These are phyloP conservation scores for Talaromyces liani DNA, from an alignment of 495 filamentous ascomycete species.

Conservation along the genomic window DNA sequence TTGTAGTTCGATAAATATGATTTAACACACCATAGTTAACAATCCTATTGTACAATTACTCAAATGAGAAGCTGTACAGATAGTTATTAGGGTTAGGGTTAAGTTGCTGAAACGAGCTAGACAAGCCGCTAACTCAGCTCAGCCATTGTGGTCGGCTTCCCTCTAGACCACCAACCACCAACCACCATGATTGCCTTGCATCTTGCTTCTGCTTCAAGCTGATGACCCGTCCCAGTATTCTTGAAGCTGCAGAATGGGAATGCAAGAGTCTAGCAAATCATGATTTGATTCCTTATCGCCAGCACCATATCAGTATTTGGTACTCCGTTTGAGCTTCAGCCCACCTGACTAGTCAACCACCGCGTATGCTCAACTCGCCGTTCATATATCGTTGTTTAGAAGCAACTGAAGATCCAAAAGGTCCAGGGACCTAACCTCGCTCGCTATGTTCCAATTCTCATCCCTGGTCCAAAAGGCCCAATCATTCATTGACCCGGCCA, in stretches of 20 bases:
- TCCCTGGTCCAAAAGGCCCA: slow-evolving; percentile 92
- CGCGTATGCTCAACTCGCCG: neutral
- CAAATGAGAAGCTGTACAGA: neutral
- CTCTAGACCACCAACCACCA: neutral
- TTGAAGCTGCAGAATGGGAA: neutral
- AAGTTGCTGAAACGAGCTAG: neutral
- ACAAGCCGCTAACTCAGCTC: slow-evolving; percentile 3
- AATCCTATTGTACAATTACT: neutral
- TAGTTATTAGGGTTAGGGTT: neutral
- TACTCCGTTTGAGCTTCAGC: neutral
- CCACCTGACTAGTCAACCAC: neutral
- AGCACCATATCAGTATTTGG: neutral
- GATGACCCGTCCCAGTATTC: neutral
- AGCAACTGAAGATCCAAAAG: neutral
- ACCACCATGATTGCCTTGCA: neutral
- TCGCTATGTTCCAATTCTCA: slow-evolving; percentile 62
- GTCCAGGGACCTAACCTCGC: neutral
- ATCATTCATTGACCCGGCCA: slow-evolving; percentile 82
- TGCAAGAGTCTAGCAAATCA: neutral
- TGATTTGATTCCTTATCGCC: neutral
- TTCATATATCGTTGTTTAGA: neutral
- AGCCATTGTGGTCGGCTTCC: neutral
- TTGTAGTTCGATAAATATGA: neutral
- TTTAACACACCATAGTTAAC: neutral
- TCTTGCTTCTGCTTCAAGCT: neutral